Base-by-base conservation (phyloP, 2,329 filamentous ascomycete species). In the Celoporthe dispersa region DNA sequence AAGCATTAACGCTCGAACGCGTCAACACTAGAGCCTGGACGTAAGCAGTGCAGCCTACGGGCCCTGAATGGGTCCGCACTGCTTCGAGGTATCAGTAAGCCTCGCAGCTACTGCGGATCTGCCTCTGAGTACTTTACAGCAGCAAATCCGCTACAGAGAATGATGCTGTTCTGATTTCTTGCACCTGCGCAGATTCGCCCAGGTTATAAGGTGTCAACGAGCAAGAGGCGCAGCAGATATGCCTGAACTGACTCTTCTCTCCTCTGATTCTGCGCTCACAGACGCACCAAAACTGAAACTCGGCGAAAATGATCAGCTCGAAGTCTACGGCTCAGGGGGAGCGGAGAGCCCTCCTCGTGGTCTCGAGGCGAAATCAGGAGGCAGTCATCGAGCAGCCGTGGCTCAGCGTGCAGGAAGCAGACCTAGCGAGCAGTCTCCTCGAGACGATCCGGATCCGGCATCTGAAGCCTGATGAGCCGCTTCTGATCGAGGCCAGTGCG, bases 351-450 rank as follows among this genome's bases (percentile, higher is more conserved):
- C 19, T 64, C 19, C 28, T 65, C 63, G 63, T 65, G 7, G 31
- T 25, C n/a, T 33, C n/a, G 41, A 59, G 31, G n/a, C 55, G 22
- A 8, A 31, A 65, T 6, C 31, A 25, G 9, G 44, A 66, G 6
- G 28, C 35, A 41, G 16, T 37, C 22, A 44, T 66, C 48, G 44
- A 35, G 22, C 31, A 66, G 6, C n/a, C 64, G 14, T 66, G 51
- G 64, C 51, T 66, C 19, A 66, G 64, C 31, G 19, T 7, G 35
- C 31, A 66, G 25, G 64, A 66, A 14, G 35, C 16, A 2, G 35
- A 39, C 11, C 51, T 66, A 14, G 64, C 64, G n/a, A 22, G 11
- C 22, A n/a, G 37, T n/a, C 16, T 66, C 19, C 14, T 66, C 64
- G 9, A 59, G 33, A 33, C 33, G 22, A 66, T 59, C 22, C 51